Evolutionary conservation across 371 early-diverging fungal species (phyloP), one percentile per base, ranked within the genome.

Genomic region (Pancytospora epiphaga): DNA sequence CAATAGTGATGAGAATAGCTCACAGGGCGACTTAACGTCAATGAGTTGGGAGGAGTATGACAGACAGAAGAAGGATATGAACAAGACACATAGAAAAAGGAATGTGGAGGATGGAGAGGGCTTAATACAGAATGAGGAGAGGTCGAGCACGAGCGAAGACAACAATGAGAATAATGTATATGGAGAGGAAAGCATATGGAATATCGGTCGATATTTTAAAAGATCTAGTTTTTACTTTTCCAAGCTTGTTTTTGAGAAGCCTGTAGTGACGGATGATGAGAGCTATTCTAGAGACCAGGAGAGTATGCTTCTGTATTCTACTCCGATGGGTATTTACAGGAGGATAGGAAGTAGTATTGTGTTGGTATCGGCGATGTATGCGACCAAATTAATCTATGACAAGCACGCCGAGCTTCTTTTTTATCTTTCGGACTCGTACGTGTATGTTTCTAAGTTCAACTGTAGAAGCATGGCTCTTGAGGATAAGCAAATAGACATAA

Each of bases 381-480:
- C 66, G 19, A 60, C 66, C 3, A 74, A 80, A 36, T 36, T 80
- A 18, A 29, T 73, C 12, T 80, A 75, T 30, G 70, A 68, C 43
- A n/a, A 37, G 15, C 30, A 62, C 47, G 37, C 52, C 25, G 62
- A 72, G 33, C 39, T 73, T 0, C 32, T 77, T 18, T 9, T 75
- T 30, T 77, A 58, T 58, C 57, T 34, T 29, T 32, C 32, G 9
- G 65, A 49, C 1, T 25, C 25, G 12, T 36, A 29, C 19, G 57
- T 80, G 1, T 63, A 62, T 34, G 43, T 72, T 1, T 18, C 65
- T 6, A 39, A 47, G 3, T 73, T 73, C 50, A 54, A 73, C 50
- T n/a, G 37, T 36, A 43, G 33, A 19, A 62, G 40, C n/a, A 40
- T 49, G 18, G n/a, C 32, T 6, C 29, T 78, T 0, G 38, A 69